Conservation (phyloP, 2,329 filamentous ascomycete genomes). For the Trichoderma harzianum region DNA sequence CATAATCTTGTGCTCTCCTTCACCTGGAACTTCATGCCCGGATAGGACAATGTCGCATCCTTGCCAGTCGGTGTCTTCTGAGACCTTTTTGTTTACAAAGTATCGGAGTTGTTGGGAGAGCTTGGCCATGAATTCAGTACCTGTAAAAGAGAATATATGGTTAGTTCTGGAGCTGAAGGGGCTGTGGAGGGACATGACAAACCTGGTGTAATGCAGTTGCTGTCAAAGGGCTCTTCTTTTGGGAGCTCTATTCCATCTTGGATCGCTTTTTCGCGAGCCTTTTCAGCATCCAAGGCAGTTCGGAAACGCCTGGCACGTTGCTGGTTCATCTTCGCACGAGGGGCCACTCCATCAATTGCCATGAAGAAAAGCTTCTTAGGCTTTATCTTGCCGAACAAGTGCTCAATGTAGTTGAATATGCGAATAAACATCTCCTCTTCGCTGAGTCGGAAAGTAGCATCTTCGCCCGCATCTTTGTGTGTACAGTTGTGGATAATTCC, state of each 20-base stretch:
- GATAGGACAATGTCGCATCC: slow-evolving; percentile 93
- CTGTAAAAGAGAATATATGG: slow-evolving; percentile 26
- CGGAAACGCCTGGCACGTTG: slow-evolving; percentile 93
- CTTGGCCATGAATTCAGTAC: slow-evolving; percentile 96
- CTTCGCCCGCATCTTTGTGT: slow-evolving; percentile 85
- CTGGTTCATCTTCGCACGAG: slow-evolving; percentile 99
- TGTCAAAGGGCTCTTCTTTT: slow-evolving; percentile 94
- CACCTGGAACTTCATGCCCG: slow-evolving; percentile 94
- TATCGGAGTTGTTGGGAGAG: slow-evolving; percentile 92
- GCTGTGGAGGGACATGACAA: background rate
- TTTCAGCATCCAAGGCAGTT: slow-evolving; percentile 86
- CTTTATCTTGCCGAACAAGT: slow-evolving; percentile 97
- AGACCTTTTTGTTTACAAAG: slow-evolving; percentile 98
- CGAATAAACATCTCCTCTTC: slow-evolving; percentile 99
- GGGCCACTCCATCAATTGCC: slow-evolving; percentile 97
- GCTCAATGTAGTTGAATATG: slow-evolving; percentile 99
- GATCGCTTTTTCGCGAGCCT: slow-evolving; percentile 88
- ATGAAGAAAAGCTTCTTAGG: slow-evolving; percentile 99
- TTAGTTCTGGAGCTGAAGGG: background rate
- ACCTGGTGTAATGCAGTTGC: slow-evolving; percentile 97
- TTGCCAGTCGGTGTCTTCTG: slow-evolving; percentile 96
- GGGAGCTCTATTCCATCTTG: slow-evolving; percentile 87
- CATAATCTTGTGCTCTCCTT: slow-evolving; percentile 99
- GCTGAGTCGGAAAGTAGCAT: slow-evolving; percentile 84
- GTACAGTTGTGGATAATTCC: slow-evolving; percentile 99